Base-by-base conservation (phyloP, 495 filamentous ascomycete species). In the Penicillium crystallinum region DNA sequence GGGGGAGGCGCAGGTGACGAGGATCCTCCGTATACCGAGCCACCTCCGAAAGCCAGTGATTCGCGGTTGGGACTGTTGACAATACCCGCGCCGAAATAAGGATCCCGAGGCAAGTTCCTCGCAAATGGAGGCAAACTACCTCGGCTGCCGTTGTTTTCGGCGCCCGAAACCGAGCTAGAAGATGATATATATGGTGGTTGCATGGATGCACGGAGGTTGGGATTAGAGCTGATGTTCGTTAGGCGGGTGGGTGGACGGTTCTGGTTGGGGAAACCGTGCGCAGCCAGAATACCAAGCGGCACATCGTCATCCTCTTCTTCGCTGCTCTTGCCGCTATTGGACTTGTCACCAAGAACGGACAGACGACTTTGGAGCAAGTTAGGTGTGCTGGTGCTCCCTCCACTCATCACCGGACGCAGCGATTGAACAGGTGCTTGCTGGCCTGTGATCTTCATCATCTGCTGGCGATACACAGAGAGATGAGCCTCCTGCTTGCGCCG, bases 401-500 rank as follows among this genome's bases (percentile, higher is more conserved):
- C 68, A 39, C 69, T 72, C 60, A 69, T 57, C 22, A 64, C 64
- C 29, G 75, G 71, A 19, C 71, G 73, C 9, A 73, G 63, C 6
- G 62, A 59, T 17, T 66, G 66, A 55, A 68, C 77, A 1, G 76
- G 61, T 42, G 77, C 78, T 46, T 75, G 66, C 58, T 89, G 88
- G 42, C 91, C 91, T 7, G 90, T 95, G 17, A 95, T 86, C 63
- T 96, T 96, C 89, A 90, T 95, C 90, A 97, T 95, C 65, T 92
- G 86, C 64, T 97, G 92, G 40, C 93, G 82, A 64, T 96, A 95
- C 7, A 97, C 84, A 11, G 90, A 77, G 66, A 96, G 79, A 65
- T 95, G 89, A 9, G 91, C 92, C 63, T 96, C 90, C 59, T 96
- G 91, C 71, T 92, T 95, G 52, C 83, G 79, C 52, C 92, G 80